Evolutionary conservation across 2,329 filamentous ascomycete genomes (phyloP).

Genomic region (Bipolaris oryzae): DNA sequence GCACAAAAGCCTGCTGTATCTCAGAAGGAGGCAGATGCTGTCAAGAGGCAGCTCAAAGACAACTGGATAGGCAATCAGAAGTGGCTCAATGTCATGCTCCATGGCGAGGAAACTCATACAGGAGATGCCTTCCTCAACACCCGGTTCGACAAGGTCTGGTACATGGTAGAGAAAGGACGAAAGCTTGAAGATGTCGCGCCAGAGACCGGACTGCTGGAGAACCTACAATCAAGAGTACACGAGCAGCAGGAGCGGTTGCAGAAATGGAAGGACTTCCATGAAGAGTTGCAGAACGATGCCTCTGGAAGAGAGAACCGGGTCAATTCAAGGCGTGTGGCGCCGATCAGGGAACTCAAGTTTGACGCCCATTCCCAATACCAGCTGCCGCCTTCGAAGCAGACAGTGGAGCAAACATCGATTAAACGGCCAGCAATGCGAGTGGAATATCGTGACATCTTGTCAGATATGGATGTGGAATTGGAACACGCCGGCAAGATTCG

Average conservation of each 20-base stretch:
- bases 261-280: constrained; percentile 75
- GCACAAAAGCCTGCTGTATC: constrained; percentile 39
- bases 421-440: constrained; percentile 20
- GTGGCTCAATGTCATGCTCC: constrained; percentile 74
- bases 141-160: constrained; percentile 75
- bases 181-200: constrained; percentile 62
- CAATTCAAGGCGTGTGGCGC: constrained; percentile 5
- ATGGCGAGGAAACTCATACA: constrained; percentile 65
- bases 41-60: constrained; percentile 67
- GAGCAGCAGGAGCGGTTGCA: constrained; percentile 71
- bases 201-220: constrained; percentile 65
- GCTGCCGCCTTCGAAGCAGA: constrained; percentile 23
- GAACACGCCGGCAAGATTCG: constrained; percentile 26
- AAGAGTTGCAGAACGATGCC: constrained; percentile 37
- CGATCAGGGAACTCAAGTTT: constrained; percentile 36
- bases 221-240: constrained; percentile 71
- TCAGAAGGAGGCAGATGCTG: constrained; percentile 36
- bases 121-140: constrained; percentile 69
- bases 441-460: constrained; percentile 35
- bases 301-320: not conserved
- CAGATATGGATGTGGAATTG: constrained; percentile 40
- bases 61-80: constrained; percentile 80
- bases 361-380: constrained; percentile 43
- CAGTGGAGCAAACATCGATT: constrained; percentile 8
- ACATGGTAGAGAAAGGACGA: constrained; percentile 65